Conservation (phyloP, 169 alveolate genomes). For the Perkinsus chesapeaki region DNA sequence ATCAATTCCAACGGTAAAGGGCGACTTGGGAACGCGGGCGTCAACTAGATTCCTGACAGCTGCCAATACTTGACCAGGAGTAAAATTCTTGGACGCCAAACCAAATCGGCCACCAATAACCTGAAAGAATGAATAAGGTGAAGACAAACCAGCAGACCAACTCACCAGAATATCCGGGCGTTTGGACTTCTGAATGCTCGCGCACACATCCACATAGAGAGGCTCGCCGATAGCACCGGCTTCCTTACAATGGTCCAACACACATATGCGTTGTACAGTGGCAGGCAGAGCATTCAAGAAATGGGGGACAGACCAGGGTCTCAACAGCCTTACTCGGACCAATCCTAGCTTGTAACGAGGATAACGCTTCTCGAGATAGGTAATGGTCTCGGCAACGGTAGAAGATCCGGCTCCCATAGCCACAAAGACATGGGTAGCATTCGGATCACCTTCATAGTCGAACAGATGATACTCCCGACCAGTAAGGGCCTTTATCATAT, state of each 20-base stretch:
- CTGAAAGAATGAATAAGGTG: background rate
- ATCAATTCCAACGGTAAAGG: conserved; percentile 47
- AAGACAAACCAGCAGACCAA: background rate
- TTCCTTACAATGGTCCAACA: conserved; percentile 44
- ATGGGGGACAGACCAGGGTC: conserved; percentile 46
- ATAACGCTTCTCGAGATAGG: background rate
- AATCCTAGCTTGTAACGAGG: conserved; percentile 34
- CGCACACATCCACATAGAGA: conserved; percentile 38
- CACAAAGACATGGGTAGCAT: conserved; percentile 34
- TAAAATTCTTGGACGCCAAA: conserved; percentile 45
- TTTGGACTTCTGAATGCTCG: conserved; percentile 14
- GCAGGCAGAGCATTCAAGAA: conserved; percentile 37
- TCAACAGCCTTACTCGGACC: conserved; percentile 43
- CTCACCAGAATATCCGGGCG: background rate
- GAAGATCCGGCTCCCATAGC: conserved; percentile 51
- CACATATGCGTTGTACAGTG: conserved; percentile 37
- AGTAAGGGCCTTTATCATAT: conserved; percentile 26
- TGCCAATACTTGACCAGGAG: conserved; percentile 47
- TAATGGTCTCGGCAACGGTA: conserved; percentile 39
- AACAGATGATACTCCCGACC: conserved; percentile 41
- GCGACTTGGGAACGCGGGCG: conserved; percentile 32
- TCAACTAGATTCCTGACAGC: conserved; percentile 36
- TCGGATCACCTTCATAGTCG: conserved; percentile 38
- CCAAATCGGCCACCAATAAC: conserved; percentile 48
- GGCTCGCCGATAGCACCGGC: conserved; percentile 50